These are phyloP conservation scores for Boechera divaricarpa DNA, from an alignment of 345 rosid genomes.

Conservation along the genomic window DNA sequence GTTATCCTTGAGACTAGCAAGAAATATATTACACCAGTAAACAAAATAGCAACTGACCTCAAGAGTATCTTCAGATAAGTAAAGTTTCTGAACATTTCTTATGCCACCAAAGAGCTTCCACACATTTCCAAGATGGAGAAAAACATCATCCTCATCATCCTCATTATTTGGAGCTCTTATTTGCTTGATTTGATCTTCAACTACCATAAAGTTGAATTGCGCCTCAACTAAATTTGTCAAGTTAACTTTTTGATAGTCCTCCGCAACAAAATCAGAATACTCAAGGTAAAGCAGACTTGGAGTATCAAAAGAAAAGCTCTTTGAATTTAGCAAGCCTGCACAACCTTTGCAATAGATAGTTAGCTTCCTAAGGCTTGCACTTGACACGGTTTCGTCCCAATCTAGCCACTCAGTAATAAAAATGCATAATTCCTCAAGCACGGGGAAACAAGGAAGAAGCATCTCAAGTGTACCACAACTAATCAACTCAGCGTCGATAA, in stretches of 20 bases:
- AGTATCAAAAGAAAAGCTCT: constrained; percentile 17
- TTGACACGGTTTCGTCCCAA: neutral
- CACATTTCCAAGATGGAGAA: too few species aligned
- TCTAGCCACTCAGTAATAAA: neutral
- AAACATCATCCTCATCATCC: too few species aligned
- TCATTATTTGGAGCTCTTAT: too few species aligned
- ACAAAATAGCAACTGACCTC: too few species aligned
- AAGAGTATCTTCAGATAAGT: too few species aligned
- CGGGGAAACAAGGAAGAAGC: constrained; percentile 10
- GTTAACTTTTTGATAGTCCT: constrained; percentile 11
- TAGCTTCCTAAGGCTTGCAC: neutral
- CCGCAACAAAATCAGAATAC: neutral
- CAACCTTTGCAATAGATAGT: neutral
- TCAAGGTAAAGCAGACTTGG: constrained; percentile 16
- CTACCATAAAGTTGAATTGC: neutral
- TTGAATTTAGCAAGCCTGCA: neutral
- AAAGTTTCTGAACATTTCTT: too few species aligned
- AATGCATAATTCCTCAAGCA: neutral
- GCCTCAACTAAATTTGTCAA: constrained; percentile 23
- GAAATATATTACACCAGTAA: too few species aligned
- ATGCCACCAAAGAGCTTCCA: too few species aligned
- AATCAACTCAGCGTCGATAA: too few species aligned
- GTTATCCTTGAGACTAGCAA: too few species aligned
- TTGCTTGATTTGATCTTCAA: neutral
- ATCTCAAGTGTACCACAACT: neutral